Evolutionary conservation across 1,139 yeast species (phyloP).

Genomic region (Maudiozyma humilis): DNA sequence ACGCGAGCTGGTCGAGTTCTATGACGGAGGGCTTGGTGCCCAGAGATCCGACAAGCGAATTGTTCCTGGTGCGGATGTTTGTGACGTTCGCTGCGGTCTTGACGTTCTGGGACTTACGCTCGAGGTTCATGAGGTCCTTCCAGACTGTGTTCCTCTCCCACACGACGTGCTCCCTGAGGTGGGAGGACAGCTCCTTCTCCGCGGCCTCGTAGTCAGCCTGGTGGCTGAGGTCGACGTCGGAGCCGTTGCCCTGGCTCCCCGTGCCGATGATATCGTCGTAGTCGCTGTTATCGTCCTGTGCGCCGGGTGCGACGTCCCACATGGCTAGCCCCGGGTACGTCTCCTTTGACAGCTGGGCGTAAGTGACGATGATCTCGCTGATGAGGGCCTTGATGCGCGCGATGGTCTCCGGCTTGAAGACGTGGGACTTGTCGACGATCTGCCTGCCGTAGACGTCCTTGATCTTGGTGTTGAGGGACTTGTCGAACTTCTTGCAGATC

Average conservation of each 20-base stretch:
- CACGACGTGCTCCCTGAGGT: conserved; percentile 82
- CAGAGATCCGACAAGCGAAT: conserved; percentile 2
- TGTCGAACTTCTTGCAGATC: conserved; percentile 84
- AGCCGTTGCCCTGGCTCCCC: not conserved
- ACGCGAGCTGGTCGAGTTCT: not conserved
- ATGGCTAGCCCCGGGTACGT: conserved; percentile 7
- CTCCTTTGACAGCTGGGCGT: conserved; percentile 36
- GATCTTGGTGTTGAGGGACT: conserved; percentile 57
- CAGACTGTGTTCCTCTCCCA: conserved; percentile 97
- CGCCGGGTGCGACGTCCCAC: not conserved
- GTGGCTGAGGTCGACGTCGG: conserved; percentile 1
- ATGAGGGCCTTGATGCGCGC: conserved; percentile 40
- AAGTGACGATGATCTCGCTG: conserved; percentile 34
- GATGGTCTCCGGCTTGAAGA: conserved; percentile 41
- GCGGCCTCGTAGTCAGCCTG: conserved; percentile 34
- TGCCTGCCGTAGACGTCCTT: conserved; percentile 43
- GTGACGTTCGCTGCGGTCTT: conserved; percentile 24
- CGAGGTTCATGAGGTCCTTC: conserved; percentile 91
- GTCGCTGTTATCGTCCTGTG: not conserved
- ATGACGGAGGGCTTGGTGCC: conserved; percentile 1
- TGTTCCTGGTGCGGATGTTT: conserved; percentile 4
- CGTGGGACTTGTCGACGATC: conserved; percentile 36
- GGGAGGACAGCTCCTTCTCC: conserved; percentile 59
- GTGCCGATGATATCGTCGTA: not conserved
- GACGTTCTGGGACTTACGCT: conserved; percentile 58